Percentiles rank a stretch among this genome's conserved stretches.
Conservation (phyloP, 2,329 filamentous ascomycete species). For the Tolypocladium ovalisporum region DNA sequence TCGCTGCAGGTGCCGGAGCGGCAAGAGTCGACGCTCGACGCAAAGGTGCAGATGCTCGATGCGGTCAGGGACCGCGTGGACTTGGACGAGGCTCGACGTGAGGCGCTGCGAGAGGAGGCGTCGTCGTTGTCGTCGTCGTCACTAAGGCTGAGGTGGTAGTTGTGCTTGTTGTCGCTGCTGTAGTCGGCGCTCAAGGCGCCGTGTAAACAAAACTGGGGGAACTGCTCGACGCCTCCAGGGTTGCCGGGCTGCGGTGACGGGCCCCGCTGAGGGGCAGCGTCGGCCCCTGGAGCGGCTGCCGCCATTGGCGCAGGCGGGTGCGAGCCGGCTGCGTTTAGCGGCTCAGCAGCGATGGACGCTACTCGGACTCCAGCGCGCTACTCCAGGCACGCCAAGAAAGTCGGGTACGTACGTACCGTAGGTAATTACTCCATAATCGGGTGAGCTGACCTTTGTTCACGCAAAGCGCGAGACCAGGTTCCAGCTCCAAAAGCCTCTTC, state of each 20-base stretch:
- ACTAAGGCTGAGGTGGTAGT: not conserved
- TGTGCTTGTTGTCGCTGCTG: not conserved
- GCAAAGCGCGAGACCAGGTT: not conserved
- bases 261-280: slow-evolving; percentile 7
- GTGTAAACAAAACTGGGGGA: slow-evolving; percentile 35
- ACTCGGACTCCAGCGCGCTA: not conserved
- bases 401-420: too few species aligned
- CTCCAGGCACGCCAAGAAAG: not conserved
- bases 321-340: not conserved
- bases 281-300: slow-evolving; percentile 1
- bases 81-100: not conserved
- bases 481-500: not conserved
- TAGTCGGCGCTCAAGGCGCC: slow-evolving; percentile 10
- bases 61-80: slow-evolving; percentile 1
- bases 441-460: not conserved
- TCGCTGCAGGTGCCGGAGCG: not conserved
- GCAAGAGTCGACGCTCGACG: slow-evolving; percentile 11
- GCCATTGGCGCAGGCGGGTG: slow-evolving; percentile 4
- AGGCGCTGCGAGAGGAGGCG: too few species aligned
- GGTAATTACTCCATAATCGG: too few species aligned
- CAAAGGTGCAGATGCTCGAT: slow-evolving; percentile 10
- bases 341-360: not conserved
- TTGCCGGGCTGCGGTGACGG: slow-evolving; percentile 24
- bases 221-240: slow-evolving; percentile 21
- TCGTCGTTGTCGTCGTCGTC: not conserved